Evolutionary conservation across 208 protist species (phyloP), one percentile per base, ranked within the genome.

Genomic region (Trypanosoma boissoni): DNA sequence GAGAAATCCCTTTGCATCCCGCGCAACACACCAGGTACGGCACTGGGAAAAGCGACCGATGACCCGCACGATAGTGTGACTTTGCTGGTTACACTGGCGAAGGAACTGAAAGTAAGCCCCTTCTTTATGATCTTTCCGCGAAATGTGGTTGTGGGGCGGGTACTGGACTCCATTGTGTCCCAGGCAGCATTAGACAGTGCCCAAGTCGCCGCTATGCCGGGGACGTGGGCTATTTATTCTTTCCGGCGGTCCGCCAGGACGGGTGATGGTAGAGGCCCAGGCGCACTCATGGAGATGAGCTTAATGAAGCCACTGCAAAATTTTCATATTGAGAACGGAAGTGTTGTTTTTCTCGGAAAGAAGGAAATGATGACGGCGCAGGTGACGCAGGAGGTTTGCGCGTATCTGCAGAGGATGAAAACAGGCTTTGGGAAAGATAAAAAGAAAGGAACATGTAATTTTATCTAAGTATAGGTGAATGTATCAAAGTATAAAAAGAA

Each of bases 41-140:
- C 84, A 36, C 23, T 80, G 10, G 88, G 84, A 26, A 89, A 85
- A 71, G 27, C 64, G 27, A 83, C 73, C 36, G 81, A 88, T 63
- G 64, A 58, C 20, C 46, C 64, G 28, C 39, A 57, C 0, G 77
- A 85, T 48, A 81, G 77, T 67, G 67, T 84, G 29, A 88, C 80
- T 14, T 75, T 74, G 12, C 71, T 92, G 12, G 50, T 94, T 42
- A 68, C 78, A 43, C 80, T 84, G 36, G 49, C 50, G n/a, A 37
- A 41, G 16, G 74, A 83, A 41, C 55, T 72, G 16, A 49, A 62
- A n/a, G 69, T 92, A 14, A 42, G 70, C 2, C 71, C 86, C 5
- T 88, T 95, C 42, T 95, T 83, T 59, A 84, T 90, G 68, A 45
- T 86, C 58, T 71, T 80, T 14, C 60, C 73, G 21, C 83, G 80